Evolutionary conservation across 2,329 filamentous ascomycete species (phyloP), one percentile per base, ranked within the genome.

Genomic region (Podosphaera xanthii): DNA sequence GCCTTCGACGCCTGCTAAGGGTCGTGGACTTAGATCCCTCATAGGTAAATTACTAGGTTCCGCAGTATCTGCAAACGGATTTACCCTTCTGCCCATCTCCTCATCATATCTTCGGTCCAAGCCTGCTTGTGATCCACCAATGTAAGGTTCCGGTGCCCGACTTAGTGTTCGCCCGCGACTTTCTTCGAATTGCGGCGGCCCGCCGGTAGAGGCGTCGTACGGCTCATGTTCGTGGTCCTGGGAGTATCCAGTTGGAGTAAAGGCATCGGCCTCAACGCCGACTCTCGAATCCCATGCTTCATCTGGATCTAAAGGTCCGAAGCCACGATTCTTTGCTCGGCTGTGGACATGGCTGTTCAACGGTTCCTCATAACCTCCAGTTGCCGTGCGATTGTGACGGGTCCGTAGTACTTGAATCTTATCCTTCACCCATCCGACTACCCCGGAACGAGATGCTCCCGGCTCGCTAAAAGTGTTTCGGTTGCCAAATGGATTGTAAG

Each of bases 221-320:
- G 50, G 70, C 57, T 70, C 69, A 57, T 74, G 65, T 70, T 89
- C 86, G 67, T 86, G 81, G 71, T 87, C 85, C 69, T 91, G 87
- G 70, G 87, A 87, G 56, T 87, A 87, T 56, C 77, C 77, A 31
- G 74, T 74, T 1, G 73, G 72, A 1, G 78, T 79, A 68, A 83
- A 82, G 10, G 71, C 72, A 67, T 84, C 82, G 22, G 83, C 80
- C 70, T 90, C 86, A 65, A 81, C 76, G 60, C 85, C 86, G 3
- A 94, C 86, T 61, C 86, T 76, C 63, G 86, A 72, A 72, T 92
- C 87, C 88, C 88, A 94, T 1, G 87, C 86, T 67, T 90, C 86
- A 68, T 94, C 87, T 1, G 86, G 86, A 67, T 92, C 87, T 53
- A 88, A 76, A 3, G 81, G 75, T 1, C 82, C 81, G 69, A 85